phyloP scores from a whole-genome alignment of 164 flowering plant genomes.

The Chimonanthus praecox region DNA sequence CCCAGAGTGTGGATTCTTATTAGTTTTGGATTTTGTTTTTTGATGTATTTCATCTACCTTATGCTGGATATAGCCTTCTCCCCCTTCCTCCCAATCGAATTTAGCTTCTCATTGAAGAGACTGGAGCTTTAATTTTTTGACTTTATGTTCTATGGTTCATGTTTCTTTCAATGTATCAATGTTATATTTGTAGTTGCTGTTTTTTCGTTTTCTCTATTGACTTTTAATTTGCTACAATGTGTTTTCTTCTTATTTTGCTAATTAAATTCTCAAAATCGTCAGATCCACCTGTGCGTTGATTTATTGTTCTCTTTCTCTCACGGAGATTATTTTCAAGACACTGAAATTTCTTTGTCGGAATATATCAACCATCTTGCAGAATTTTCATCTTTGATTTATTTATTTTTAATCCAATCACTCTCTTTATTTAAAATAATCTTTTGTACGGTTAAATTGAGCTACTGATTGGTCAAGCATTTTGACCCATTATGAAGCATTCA shows the following conservation, averaged over 20 bases:
- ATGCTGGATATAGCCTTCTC: too few species aligned
- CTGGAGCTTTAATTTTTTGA: background rate
- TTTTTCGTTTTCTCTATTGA: background rate
- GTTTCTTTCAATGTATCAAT: too few species aligned
- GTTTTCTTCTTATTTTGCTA: background rate
- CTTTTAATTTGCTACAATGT: background rate
- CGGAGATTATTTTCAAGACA: background rate
- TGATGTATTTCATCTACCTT: too few species aligned
- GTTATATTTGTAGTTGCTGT: background rate
- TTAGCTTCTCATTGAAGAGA: background rate
- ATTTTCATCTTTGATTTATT: background rate
- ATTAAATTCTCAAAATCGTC: background rate
- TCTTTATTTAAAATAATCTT: background rate
- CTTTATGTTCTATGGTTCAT: background rate
- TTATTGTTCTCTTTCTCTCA: background rate
- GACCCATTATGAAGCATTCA: conserved; percentile 43
- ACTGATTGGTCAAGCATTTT: background rate
- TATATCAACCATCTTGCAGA: background rate
- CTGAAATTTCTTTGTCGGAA: background rate
- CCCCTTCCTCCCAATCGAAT: background rate
- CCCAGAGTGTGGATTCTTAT: too few species aligned
- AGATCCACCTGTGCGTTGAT: background rate
- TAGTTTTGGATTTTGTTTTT: too few species aligned
- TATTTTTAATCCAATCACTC: too few species aligned
- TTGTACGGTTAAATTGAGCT: background rate